A percentile compares a stretch with the other conserved stretches of the same genome.
Evolutionary conservation across 2,329 filamentous ascomycete species (phyloP).

Genomic region (Penicillium sp.): DNA sequence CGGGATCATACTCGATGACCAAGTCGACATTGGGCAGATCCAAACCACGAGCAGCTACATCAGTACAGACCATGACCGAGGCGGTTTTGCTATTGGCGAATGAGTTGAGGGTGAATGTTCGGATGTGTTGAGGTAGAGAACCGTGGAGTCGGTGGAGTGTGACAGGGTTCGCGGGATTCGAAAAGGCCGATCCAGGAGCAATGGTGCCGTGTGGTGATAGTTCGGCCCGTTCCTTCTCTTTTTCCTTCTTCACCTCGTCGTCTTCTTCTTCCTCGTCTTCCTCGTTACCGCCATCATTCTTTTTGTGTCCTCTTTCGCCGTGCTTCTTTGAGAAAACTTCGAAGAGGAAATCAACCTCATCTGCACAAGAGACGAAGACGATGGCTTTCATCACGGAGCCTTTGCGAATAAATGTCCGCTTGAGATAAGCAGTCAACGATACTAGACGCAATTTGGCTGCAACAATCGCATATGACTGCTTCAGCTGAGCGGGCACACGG

Average conservation of each 20-base stretch:
- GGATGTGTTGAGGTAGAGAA: constrained; percentile 82
- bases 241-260: constrained; percentile 23
- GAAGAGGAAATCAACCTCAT: constrained; percentile 96
- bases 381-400: constrained; percentile 96
- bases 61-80: constrained; percentile 85
- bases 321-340: constrained; percentile 66
- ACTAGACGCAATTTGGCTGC: constrained; percentile 90
- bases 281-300: constrained; percentile 19
- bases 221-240: constrained; percentile 25
- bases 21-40: constrained; percentile 94
- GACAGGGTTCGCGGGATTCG: constrained; percentile 75
- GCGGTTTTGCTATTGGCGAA: constrained; percentile 75
- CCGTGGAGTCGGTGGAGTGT: constrained; percentile 85
- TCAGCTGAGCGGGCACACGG: constrained; percentile 85
- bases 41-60: constrained; percentile 92
- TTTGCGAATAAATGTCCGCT: constrained; percentile 82
- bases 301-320: constrained; percentile 23
- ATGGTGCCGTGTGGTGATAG: constrained; percentile 44
- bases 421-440: constrained; percentile 79
- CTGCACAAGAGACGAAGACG: constrained; percentile 93
- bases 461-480: constrained; percentile 85
- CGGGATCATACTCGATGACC: constrained; percentile 93
- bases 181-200: constrained; percentile 68
- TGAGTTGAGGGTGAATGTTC: constrained; percentile 79
- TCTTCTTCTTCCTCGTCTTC: constrained; percentile 26